Evolutionary conservation across 306 rosid species (phyloP), one percentile per base, ranked within the genome.

Genomic region (Dalbergia oliveri): DNA sequence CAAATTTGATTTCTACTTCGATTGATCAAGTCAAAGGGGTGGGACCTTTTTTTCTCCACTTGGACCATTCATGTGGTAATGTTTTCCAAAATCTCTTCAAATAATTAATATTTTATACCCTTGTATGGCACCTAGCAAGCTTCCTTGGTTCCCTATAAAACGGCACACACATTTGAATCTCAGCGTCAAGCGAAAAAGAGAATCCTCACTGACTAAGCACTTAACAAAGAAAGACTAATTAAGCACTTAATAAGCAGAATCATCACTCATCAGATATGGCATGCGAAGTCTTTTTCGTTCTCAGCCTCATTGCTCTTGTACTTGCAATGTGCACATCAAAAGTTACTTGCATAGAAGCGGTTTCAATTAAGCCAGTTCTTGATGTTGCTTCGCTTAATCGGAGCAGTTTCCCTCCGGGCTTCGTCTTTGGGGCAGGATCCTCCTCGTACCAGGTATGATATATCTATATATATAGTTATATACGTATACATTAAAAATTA

Each of bases 401-500:
- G 78, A 35, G 39, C 1, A 35, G 39, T 35, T 35, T 35, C 39
- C 39, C 39, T 35, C 39, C 39, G 0, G 39, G 74, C 15, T 75
- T 80, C 18, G 66, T 71, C n/a, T 79, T 87, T 70, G 86, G 86
- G 0, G 75, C 84, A 0, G 87, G 82, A 11, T 86, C 89, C 7
- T 75, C 89, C 0, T 58, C 89, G 0, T 82, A 82, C 60, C 89
- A 86, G 82, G 88, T 84, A 44, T n/a, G n/a, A n/a, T n/a, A n/a
- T n/a, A n/a, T n/a, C n/a, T n/a, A n/a, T n/a, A n/a, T n/a, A n/a
- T n/a, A n/a, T n/a, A n/a, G n/a, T n/a, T n/a, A n/a, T n/a, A n/a
- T n/a, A n/a, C n/a, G n/a, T n/a, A n/a, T n/a, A n/a, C n/a, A n/a
- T n/a, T n/a, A n/a, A n/a, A n/a, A n/a, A n/a, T n/a, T n/a, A n/a